A percentile compares a stretch with the other conserved stretches of the same genome.
These are phyloP conservation scores for Logfia minima DNA, from an alignment of 129 eudicot species.

Conservation along the genomic window DNA sequence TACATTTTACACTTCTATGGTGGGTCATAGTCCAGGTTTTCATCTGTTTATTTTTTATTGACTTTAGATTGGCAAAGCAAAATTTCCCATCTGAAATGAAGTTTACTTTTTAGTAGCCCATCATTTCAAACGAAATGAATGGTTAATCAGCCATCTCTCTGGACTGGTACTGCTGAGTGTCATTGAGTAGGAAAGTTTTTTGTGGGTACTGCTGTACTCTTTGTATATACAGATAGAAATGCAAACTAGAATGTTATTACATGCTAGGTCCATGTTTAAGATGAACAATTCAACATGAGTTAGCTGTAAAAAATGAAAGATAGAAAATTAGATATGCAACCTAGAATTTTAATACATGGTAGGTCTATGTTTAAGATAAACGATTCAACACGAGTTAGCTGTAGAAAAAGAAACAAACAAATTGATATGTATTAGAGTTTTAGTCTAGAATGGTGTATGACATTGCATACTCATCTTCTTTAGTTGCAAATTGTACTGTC, in stretches of 20 bases:
- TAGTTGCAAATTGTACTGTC: background rate
- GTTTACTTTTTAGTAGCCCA: background rate
- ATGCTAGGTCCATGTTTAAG: background rate
- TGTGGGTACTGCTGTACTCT: background rate
- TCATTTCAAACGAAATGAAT: background rate
- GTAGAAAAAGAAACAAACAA: background rate
- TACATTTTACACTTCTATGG: background rate
- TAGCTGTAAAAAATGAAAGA: background rate
- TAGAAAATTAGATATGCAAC: too few relatives aligned
- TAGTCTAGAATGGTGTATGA: background rate
- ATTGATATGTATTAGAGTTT: background rate
- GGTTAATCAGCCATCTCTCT: background rate
- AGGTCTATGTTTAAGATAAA: background rate
- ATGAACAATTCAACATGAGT: background rate
- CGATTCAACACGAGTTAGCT: background rate
- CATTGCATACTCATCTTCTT: background rate
- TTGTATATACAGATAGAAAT: background rate
- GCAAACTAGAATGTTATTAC: background rate
- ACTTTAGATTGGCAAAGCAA: slow-evolving; percentile 8
- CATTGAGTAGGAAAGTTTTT: background rate
- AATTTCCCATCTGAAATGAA: background rate
- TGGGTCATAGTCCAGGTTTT: background rate
- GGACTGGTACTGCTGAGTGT: background rate
- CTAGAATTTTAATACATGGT: background rate
- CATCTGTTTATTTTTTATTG: background rate